Evolutionary conservation across 805 yeast species (phyloP), one percentile per base, ranked within the genome.

Genomic region (Tetrapisispora taiwanensis): DNA sequence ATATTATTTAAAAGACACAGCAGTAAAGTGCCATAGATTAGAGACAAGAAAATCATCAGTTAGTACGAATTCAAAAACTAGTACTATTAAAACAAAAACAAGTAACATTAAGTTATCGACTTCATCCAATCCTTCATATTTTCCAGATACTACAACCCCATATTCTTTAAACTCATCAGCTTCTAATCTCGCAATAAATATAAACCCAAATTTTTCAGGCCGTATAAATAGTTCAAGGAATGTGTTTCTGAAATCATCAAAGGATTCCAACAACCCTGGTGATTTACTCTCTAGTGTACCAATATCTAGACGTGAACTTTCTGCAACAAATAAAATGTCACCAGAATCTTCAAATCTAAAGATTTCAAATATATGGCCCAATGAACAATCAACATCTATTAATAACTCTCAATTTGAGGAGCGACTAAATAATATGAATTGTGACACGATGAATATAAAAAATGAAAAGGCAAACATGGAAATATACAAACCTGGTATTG

Each of bases 251-350:
- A 75, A 73, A 22, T 71, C 84, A 1, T 37, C 40, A 7, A 66
- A 80, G 41, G 72, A 74, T 43, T 64, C 75, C 4, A 67, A 79
- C 15, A 86, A 83, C 54, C 95, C 95, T 0, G 95, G 95, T 26
- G 95, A 87, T 58, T 68, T 88, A 42, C 64, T 88, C 10, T 83
- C 95, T 0, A 84, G 82, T 44, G 95, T 81, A 1, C 92, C 95
- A 1, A 59, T 84, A 7, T 72, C 81, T 1, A 66, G 81, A 43
- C 59, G 52, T 35, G 58, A 52, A 41, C 30, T 43, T 20, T 30
- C 49, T 19, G 15, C 10, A 10, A 4, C 36, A 20, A 17, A 13
- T 12, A 31, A 9, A 6, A 6, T 22, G 4, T 27, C 32, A 6
- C 20, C 26, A 8, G 9, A 8, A 14, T 22, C 38, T 2, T 28